Conservation (phyloP, 2,329 filamentous ascomycete species). For the Aureobasidium sp. region DNA sequence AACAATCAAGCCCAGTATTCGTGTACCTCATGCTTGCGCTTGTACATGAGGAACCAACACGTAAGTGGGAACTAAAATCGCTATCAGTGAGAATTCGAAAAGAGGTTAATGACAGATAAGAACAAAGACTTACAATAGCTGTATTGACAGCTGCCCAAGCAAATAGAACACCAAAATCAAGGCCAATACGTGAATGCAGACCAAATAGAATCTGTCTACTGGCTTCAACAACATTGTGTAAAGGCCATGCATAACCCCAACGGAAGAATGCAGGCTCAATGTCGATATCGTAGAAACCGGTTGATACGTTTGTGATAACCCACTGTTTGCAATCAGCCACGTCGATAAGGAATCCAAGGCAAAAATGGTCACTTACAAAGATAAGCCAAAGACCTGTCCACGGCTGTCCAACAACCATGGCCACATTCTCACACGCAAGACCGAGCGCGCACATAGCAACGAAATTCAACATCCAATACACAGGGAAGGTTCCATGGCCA, state of each 20-base stretch:
- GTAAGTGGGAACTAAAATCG: conserved; percentile 40
- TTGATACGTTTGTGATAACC: conserved; percentile 57
- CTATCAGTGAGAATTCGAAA: not conserved
- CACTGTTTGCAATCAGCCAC: not conserved
- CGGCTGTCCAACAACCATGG: conserved; percentile 54
- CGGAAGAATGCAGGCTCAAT: conserved; percentile 52
- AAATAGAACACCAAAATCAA: conserved; percentile 55
- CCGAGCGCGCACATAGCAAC: conserved; percentile 57
- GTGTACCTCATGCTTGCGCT: conserved; percentile 27
- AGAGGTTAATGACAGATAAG: not conserved
- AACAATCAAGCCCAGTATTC: conserved; percentile 25
- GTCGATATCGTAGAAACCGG: conserved; percentile 53
- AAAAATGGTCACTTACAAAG: conserved; percentile 33
- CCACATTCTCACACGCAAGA: conserved; percentile 57
- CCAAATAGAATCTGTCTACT: conserved; percentile 56
- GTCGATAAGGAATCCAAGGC: not conserved
- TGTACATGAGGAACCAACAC: conserved; percentile 38
- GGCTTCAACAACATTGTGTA: conserved; percentile 56
- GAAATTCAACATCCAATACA: conserved; percentile 51
- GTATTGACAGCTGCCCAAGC: conserved; percentile 51
- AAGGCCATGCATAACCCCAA: conserved; percentile 58
- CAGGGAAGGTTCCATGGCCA: conserved; percentile 50
- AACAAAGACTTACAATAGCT: conserved; percentile 25
- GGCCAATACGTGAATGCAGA: conserved; percentile 49
- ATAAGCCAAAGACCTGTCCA: conserved; percentile 59